These are phyloP conservation scores for Fusarium nematophilum DNA, from an alignment of 2,329 filamentous ascomycete genomes.

Conservation along the genomic window DNA sequence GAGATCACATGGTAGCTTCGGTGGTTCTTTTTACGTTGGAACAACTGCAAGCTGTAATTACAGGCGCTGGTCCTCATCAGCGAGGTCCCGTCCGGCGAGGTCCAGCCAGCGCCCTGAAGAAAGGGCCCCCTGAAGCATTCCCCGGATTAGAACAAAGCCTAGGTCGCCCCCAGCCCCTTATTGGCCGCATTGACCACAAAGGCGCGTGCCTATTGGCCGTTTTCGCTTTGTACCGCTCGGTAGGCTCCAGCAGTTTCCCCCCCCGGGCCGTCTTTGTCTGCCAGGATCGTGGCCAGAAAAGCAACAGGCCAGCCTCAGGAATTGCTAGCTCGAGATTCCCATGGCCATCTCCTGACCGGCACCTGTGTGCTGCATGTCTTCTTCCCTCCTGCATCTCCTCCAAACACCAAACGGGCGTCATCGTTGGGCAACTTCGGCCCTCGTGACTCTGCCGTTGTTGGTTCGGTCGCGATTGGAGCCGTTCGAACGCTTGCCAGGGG, in stretches of 20 bases:
- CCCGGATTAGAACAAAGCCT: conserved; percentile 31
- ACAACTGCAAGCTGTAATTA: neutral
- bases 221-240: neutral
- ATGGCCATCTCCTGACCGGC: conserved; percentile 39
- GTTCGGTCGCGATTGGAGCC: conserved; percentile 20
- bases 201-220: conserved; percentile 23
- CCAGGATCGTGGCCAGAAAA: conserved; percentile 41
- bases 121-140: conserved; percentile 28
- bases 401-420: conserved; percentile 26
- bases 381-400: conserved; percentile 30
- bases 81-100: too few species aligned
- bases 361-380: conserved; percentile 7
- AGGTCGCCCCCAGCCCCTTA: conserved; percentile 2
- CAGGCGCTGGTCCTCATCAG: neutral
- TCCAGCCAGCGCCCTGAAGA: conserved; percentile 4
- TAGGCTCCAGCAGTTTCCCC: conserved; percentile 11
- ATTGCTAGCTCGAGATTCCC: conserved; percentile 18
- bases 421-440: conserved; percentile 13
- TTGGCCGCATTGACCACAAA: conserved; percentile 8
- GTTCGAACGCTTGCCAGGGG: conserved; percentile 23
- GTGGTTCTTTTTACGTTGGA: neutral
- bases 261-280: conserved; percentile 21
- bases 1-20: neutral
- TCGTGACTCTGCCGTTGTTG: conserved; percentile 25
- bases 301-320: conserved; percentile 24